Evolutionary conservation across 2,329 filamentous ascomycete species (phyloP), one percentile per base, ranked within the genome.

Genomic region (Aspergillus persii): DNA sequence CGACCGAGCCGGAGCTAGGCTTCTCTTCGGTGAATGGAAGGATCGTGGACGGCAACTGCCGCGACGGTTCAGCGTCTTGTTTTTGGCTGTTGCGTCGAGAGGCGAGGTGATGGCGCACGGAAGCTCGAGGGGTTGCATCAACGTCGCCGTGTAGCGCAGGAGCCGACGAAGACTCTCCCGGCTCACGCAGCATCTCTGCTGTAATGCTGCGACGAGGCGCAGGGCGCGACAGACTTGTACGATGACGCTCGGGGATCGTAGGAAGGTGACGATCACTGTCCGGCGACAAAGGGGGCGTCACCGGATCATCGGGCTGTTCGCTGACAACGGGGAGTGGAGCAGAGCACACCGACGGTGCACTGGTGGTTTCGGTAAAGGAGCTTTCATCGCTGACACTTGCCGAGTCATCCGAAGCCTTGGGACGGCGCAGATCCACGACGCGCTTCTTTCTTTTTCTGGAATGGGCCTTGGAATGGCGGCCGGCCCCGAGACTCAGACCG

Each of bases 281-380:
- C 9, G 82, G 83, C 46, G 79, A 82, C 55, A 77, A 70, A 5
- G 80, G 82, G 23, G 83, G 83, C 9, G 82, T 84, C 12, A 82
- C 74, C 15, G 79, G 78, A 57, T 85, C 83, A 41, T 84, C 79
- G 53, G 84, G 83, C 3, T 81, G 79, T 61, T 89, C 86, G 64
- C 88, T 86, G 0, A 84, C 79, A 47, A 87, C 84, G 0, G 83
- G 82, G 0, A 81, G 75, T 8, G 84, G 77, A 44, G 86, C 77
- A 6, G 85, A 77, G 44, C 86, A 77, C 8, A 79, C 70, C 3
- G 77, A 78, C 1, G 75, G 86, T 1, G 83, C 66, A 46, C 74
- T 70, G 8, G 71, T 73, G 7, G 75, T 74, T 53, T 78, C 78
- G 12, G 76, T 75, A 46, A 72, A 71, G 12, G 70, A 68, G 54